Base-by-base conservation (phyloP, 352 stramenopile genomes). In the Pythium sp. region DNA sequence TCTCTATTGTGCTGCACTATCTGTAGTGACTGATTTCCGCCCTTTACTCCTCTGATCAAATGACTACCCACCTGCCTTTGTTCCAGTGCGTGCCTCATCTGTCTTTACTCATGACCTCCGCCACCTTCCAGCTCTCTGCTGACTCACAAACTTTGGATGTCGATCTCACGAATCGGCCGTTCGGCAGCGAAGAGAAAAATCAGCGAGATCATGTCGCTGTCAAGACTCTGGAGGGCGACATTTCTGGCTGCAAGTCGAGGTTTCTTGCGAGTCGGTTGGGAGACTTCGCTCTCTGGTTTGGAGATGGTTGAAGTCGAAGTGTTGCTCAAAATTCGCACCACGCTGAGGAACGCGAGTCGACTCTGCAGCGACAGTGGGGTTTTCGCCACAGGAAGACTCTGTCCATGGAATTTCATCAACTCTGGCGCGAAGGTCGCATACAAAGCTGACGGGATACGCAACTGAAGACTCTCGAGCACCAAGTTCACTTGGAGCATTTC, bases 171-270 rank as follows among this genome's bases (percentile, higher is more conserved):
- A 43, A 15, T 26, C 30, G 55, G 55, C 4, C 55, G 22, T 28
- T 63, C 30, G 11, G 64, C 55, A 58, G 64, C 56, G 59, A 70
- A 70, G 20, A 12, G 28, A n/a, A 70, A 70, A n/a, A 70, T 65
- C 56, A 70, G 20, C 6, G 64, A 57, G 15, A 70, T 38, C 18
- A 70, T n/a, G 12, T 64, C 28, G 15, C 22, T 47, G 28, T 58
- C 56, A n/a, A 70, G 46, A 12, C 43, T 18, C 22, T 64, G n/a
- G 3, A 59, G 24, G 28, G 49, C 41, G 43, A 64, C 55, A 20
- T 20, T 20, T 22, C 18, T 51, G 20, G 55, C 15, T 60, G 55
- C 14, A 6, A 60, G 18, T 28, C 55, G 55, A 6, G 55, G 14
- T 36, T 60, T 60, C 55, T 60, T 60, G 32, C 5, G 38, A 22